phyloP scores from a whole-genome alignment of 768 basidiomycete genomes.

The Suillus tomentosus region DNA sequence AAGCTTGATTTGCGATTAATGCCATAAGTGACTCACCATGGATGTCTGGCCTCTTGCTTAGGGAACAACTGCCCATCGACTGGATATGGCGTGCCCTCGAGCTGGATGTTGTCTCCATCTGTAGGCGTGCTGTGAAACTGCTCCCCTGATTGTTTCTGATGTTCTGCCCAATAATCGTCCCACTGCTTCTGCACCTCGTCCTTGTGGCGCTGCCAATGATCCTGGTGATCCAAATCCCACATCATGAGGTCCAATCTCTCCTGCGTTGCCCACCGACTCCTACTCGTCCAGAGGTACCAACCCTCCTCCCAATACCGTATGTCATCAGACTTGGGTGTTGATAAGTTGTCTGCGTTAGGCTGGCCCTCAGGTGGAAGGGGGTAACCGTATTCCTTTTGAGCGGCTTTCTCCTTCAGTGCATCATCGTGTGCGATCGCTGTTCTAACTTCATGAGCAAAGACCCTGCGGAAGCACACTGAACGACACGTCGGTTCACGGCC shows the following conservation, averaged over 20 bases:
- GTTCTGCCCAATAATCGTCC: constrained; percentile 43
- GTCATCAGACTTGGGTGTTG: constrained; percentile 31
- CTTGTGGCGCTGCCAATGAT: constrained; percentile 39
- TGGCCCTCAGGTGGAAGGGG: constrained; percentile 73
- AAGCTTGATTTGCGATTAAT: not conserved
- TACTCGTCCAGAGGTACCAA: constrained; percentile 72
- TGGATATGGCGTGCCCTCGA: constrained; percentile 45
- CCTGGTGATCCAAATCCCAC: constrained; percentile 54
- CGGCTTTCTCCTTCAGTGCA: constrained; percentile 35
- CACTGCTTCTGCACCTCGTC: constrained; percentile 55
- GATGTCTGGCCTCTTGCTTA: constrained; percentile 24
- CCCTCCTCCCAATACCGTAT: constrained; percentile 72
- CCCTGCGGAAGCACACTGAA: constrained; percentile 63
- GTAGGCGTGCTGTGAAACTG: constrained; percentile 16
- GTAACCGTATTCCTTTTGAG: constrained; percentile 51
- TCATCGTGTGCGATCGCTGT: constrained; percentile 43
- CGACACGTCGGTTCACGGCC: constrained; percentile 54
- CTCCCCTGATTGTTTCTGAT: constrained; percentile 21
- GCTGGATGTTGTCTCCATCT: constrained; percentile 28
- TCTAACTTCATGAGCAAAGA: constrained; percentile 69
- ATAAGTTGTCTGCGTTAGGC: constrained; percentile 27
- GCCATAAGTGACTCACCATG: constrained; percentile 38
- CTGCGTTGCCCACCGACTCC: constrained; percentile 50
- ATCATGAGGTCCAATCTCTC: constrained; percentile 65
- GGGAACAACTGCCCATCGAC: constrained; percentile 26